Conservation (phyloP, 129 eudicot species). For the Saussurea involucrata region DNA sequence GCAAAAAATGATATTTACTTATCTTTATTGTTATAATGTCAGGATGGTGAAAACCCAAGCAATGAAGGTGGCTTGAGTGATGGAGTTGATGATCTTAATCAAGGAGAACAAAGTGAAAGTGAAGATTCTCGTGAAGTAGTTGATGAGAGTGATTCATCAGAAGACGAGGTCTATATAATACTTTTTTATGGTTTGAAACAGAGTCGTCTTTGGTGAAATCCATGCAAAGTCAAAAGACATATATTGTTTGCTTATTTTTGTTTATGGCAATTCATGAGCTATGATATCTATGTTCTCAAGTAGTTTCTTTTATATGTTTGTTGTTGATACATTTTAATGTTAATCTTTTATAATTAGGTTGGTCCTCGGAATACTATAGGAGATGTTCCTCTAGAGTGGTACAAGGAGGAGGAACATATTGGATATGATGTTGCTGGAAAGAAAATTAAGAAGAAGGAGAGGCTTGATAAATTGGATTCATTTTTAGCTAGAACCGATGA, state of each 20-base stretch:
- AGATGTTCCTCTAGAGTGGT: conserved; percentile 86
- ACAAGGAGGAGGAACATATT: conserved; percentile 94
- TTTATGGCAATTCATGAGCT: too few relatives aligned
- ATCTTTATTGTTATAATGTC: conserved; percentile 5
- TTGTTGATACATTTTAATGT: neutral
- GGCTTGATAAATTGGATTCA: conserved; percentile 62
- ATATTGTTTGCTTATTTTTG: neutral
- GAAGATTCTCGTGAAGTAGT: conserved; percentile 64
- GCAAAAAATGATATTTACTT: neutral
- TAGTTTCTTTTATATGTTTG: neutral
- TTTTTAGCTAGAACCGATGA: conserved; percentile 85
- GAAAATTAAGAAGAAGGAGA: conserved; percentile 95
- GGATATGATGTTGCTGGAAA: conserved; percentile 84
- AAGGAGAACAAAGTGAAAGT: conserved; percentile 42
- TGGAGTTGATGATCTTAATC: conserved; percentile 27
- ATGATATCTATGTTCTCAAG: too few relatives aligned
- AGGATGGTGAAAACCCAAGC: conserved; percentile 28
- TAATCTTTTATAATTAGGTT: conserved; percentile 47
- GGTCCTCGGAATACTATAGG: conserved; percentile 91
- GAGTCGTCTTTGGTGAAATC: neutral
- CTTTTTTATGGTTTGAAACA: neutral
- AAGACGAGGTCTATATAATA: conserved; percentile 68
- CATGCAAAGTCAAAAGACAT: neutral
- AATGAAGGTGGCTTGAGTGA: conserved; percentile 34
- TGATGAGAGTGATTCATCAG: conserved; percentile 99